Evolutionary conservation across 345 rosid species (phyloP).

Genomic region (Fremontodendron californicum): DNA sequence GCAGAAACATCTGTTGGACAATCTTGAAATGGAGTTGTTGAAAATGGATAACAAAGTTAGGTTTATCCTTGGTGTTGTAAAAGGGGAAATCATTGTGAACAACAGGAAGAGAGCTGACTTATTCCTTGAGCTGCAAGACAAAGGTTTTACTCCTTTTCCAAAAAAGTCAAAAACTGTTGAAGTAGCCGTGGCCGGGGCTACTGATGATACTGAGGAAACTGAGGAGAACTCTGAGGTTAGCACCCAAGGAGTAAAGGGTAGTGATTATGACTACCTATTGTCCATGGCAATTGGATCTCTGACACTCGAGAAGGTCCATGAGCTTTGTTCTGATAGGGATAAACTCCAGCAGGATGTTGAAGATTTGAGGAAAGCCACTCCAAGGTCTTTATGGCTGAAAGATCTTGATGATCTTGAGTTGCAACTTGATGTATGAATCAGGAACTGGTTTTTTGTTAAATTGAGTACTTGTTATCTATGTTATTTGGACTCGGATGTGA

Average conservation of each 20-base stretch:
- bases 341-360: slow-evolving; percentile 53
- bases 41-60: slow-evolving; percentile 81
- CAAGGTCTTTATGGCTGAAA: slow-evolving; percentile 61
- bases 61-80: slow-evolving; percentile 86
- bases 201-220: slow-evolving; percentile 50
- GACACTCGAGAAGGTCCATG: slow-evolving; percentile 82
- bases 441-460: neutral
- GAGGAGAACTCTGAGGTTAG: slow-evolving; percentile 44
- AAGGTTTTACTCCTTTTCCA: slow-evolving; percentile 80
- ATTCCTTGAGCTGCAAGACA: slow-evolving; percentile 61
- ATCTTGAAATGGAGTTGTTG: slow-evolving; percentile 63
- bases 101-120: slow-evolving; percentile 85
- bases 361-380: slow-evolving; percentile 49
- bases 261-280: slow-evolving; percentile 83
- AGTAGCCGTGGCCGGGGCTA: slow-evolving; percentile 67
- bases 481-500: no score
- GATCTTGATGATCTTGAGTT: slow-evolving; percentile 67
- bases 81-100: slow-evolving; percentile 78
- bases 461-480: no score
- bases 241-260: slow-evolving; percentile 34
- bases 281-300: slow-evolving; percentile 71
- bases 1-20: slow-evolving; percentile 57
- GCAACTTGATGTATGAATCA: slow-evolving; percentile 61
- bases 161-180: slow-evolving; percentile 56
- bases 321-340: slow-evolving; percentile 58